These are phyloP conservation scores for Globisporangium splendens DNA, from an alignment of 352 stramenopile species.

Conservation along the genomic window DNA sequence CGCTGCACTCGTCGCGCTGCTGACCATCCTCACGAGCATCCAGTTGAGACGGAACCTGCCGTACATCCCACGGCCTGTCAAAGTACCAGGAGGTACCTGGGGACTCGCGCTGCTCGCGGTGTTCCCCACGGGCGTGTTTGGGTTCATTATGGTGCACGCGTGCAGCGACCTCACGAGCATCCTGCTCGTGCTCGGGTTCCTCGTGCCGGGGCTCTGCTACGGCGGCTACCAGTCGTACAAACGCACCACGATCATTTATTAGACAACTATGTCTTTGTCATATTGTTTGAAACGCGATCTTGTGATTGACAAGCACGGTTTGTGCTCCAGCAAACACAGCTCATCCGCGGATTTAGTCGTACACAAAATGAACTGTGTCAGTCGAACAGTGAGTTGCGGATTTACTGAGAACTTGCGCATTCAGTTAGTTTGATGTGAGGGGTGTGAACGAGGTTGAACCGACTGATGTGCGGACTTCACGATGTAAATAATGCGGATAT, in stretches of 20 bases:
- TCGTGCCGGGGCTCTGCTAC: constrained; percentile 10
- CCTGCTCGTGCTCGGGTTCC: constrained; percentile 9
- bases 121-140: constrained; percentile 14
- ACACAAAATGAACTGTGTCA: too few species aligned
- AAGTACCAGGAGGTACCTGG: constrained; percentile 39
- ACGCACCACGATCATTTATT: not conserved
- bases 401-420: too few species aligned
- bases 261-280: not conserved
- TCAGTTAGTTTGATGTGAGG: too few species aligned
- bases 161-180: constrained; percentile 10
- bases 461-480: too few species aligned
- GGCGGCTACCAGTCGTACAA: constrained; percentile 8
- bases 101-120: constrained; percentile 26
- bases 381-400: too few species aligned
- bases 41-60: constrained; percentile 63
- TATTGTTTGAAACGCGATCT: too few species aligned
- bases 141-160: constrained; percentile 15
- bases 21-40: constrained; percentile 85
- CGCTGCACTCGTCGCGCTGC: constrained; percentile 61
- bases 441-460: too few species aligned
- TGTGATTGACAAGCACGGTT: too few species aligned
- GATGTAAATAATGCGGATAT: too few species aligned
- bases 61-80: constrained; percentile 65
- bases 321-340: too few species aligned
- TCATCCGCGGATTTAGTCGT: too few species aligned